Evolutionary conservation across 768 basidiomycete species (phyloP).

Genomic region (Multifurca ochricompacta): DNA sequence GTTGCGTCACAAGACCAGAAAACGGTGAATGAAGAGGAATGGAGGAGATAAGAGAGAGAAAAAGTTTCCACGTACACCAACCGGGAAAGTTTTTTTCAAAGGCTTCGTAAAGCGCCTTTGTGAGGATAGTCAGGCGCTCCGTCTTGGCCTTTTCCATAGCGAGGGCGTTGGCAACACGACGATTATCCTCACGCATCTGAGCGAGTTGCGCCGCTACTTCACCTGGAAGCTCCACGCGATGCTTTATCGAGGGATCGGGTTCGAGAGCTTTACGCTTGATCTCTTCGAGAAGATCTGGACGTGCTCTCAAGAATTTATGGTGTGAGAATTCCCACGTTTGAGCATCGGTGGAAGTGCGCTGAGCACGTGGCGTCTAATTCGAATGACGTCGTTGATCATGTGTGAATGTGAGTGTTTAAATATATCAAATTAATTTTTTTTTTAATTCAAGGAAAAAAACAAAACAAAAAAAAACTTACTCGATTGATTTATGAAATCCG

Average conservation of each 20-base stretch:
- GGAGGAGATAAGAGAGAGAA: not conserved
- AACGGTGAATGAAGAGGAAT: no score
- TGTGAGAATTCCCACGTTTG: slow-evolving; percentile 90
- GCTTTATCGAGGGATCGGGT: slow-evolving; percentile 62
- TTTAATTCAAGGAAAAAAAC: no score
- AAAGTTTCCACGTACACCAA: slow-evolving; percentile 34
- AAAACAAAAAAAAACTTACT: slow-evolving; percentile 44
- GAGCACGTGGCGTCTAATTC: slow-evolving; percentile 67
- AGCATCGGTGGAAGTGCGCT: slow-evolving; percentile 70
- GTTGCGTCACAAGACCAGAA: no score
- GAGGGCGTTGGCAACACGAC: slow-evolving; percentile 47
- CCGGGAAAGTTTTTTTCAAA: slow-evolving; percentile 51
- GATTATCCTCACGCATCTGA: slow-evolving; percentile 67
- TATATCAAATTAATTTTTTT: no score
- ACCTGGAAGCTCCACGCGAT: slow-evolving; percentile 73
- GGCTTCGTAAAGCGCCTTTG: slow-evolving; percentile 57
- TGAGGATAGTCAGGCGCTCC: slow-evolving; percentile 50
- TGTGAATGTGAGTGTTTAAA: slow-evolving; percentile 6
- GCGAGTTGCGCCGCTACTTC: slow-evolving; percentile 63
- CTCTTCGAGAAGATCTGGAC: slow-evolving; percentile 74
- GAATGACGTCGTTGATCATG: slow-evolving; percentile 2
- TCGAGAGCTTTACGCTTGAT: slow-evolving; percentile 84
- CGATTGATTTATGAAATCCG: slow-evolving; percentile 90
- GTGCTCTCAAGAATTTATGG: slow-evolving; percentile 74
- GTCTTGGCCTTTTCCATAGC: slow-evolving; percentile 49